phyloP scores from a whole-genome alignment of 78 protist species.

The Dictyostelium capitatum region DNA sequence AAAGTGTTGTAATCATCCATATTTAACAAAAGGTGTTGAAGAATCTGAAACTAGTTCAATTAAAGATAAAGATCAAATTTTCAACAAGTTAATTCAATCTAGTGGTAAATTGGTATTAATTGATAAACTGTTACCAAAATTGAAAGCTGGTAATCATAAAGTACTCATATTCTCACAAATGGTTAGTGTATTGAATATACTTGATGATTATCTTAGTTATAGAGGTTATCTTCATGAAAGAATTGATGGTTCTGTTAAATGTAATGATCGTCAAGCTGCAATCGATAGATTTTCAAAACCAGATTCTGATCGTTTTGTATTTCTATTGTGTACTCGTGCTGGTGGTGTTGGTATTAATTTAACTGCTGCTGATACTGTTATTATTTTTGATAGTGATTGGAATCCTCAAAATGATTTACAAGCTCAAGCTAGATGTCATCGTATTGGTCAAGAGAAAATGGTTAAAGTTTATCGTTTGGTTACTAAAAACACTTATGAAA shows the following conservation, averaged over 20 bases:
- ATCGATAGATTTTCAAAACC: conserved; percentile 89
- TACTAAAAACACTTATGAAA: conserved; percentile 92
- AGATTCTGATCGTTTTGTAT: conserved; percentile 90
- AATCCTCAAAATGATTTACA: conserved; percentile 99
- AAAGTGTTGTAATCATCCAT: conserved; percentile 98
- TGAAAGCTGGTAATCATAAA: conserved; percentile 90
- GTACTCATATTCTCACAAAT: conserved; percentile 98
- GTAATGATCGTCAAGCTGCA: conserved; percentile 92
- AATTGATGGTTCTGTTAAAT: conserved; percentile 91
- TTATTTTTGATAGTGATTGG: conserved; percentile 99
- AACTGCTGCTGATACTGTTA: conserved; percentile 97
- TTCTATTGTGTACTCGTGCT: conserved; percentile 97
- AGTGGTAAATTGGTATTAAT: conserved; percentile 96
- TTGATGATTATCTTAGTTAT: conserved; percentile 91
- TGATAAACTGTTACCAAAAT: conserved; percentile 93
- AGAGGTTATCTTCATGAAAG: conserved; percentile 88
- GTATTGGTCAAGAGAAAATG: conserved; percentile 95
- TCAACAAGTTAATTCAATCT: conserved; percentile 51
- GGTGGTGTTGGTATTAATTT: conserved; percentile 99
- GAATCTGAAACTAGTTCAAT: conserved; percentile 7
- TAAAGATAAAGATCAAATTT: conserved; percentile 1
- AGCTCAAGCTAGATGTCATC: conserved; percentile 89
- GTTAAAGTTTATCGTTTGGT: conserved; percentile 96
- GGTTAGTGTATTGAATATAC: conserved; percentile 92
- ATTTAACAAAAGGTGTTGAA: conserved; percentile 87